A percentile compares a stretch with the other conserved stretches of the same genome.
Conservation (phyloP, 2,329 filamentous ascomycete species). For the Penicillium sp. region DNA sequence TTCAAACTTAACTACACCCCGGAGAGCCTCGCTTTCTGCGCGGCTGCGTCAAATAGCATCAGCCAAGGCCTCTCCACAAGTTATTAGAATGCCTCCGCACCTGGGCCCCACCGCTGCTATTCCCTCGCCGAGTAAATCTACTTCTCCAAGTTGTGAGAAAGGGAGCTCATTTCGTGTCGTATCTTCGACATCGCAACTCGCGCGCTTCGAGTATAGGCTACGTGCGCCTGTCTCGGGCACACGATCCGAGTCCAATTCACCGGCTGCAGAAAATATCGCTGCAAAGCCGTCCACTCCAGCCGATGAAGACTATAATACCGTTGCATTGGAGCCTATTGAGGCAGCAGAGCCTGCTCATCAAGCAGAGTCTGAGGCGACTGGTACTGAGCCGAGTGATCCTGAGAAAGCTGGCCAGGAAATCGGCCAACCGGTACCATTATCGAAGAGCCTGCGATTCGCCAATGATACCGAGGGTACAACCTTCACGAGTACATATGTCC, state of each 20-base stretch:
- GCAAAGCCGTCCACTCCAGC: neutral
- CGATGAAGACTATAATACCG: neutral
- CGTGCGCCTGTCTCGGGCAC: slow-evolving; percentile 10
- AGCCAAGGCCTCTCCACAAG: neutral
- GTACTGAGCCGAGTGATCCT: neutral
- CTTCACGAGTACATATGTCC: slow-evolving; percentile 3
- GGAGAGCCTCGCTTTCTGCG: neutral
- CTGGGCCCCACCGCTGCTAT: neutral
- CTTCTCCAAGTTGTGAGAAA: neutral
- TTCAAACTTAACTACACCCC: neutral
- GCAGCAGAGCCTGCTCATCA: neutral
- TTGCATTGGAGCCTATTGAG: neutral
- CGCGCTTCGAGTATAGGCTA: slow-evolving; percentile 40
- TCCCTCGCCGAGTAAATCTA: neutral
- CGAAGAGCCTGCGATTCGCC: slow-evolving; percentile 16
- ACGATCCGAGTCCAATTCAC: slow-evolving; percentile 7
- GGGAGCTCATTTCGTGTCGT: slow-evolving; percentile 28
- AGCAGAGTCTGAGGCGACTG: neutral
- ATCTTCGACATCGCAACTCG: slow-evolving; percentile 39
- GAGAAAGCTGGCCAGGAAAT: neutral
- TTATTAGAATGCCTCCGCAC: neutral
- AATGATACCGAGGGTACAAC: slow-evolving; percentile 15
- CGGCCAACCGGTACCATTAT: neutral
- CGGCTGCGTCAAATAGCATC: neutral
- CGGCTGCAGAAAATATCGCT: neutral